Conservation (phyloP, 2,329 filamentous ascomycete species). For the Cordyceps sp. region DNA sequence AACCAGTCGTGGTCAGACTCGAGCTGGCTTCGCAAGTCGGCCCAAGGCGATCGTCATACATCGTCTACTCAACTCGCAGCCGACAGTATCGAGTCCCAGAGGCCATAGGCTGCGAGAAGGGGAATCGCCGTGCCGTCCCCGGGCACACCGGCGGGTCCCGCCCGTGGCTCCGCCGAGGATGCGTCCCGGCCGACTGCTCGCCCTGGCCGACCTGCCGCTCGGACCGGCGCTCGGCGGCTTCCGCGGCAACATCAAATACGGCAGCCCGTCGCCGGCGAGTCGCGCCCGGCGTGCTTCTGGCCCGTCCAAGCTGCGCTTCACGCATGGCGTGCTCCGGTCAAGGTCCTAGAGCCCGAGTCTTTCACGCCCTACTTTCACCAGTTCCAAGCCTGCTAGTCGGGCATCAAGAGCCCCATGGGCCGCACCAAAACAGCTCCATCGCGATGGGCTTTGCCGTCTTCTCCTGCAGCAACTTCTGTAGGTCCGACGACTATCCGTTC, state of each 20-base stretch:
- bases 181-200: too few relatives aligned
- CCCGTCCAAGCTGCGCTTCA: slow-evolving; percentile 39
- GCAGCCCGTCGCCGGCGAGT: slow-evolving; percentile 44
- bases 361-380: slow-evolving; percentile 55
- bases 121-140: too few relatives aligned
- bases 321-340: slow-evolving; percentile 46
- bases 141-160: too few relatives aligned
- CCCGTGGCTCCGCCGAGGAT: too few relatives aligned
- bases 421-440: slow-evolving; percentile 53
- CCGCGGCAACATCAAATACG: slow-evolving; percentile 46
- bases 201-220: not conserved
- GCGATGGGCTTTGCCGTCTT: slow-evolving; percentile 48
- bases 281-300: slow-evolving; percentile 31
- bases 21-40: too few relatives aligned
- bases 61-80: too few relatives aligned
- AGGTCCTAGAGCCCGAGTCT: slow-evolving; percentile 43
- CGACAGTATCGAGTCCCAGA: too few relatives aligned
- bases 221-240: slow-evolving; percentile 4
- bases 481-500: slow-evolving; percentile 6
- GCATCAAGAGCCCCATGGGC: slow-evolving; percentile 44
- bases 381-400: slow-evolving; percentile 49
- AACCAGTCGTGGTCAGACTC: too few relatives aligned
- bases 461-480: slow-evolving; percentile 53
- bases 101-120: too few relatives aligned
- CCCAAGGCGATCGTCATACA: too few relatives aligned